Evolutionary conservation across 169 alveolate species (phyloP).

Genomic region (Babesia ovata): DNA sequence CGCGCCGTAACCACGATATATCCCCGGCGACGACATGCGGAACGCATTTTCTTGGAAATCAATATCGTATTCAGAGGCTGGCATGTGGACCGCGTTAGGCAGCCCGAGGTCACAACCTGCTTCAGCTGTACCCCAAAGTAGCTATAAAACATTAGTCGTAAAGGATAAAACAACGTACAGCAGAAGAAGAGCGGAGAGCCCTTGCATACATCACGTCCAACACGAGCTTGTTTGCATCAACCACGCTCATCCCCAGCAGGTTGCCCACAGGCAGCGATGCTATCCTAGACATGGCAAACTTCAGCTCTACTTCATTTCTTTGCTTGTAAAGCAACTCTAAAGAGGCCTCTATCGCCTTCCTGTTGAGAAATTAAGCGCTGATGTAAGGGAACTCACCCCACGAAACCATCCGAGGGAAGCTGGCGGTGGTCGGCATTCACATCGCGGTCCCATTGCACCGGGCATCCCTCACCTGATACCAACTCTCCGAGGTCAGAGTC

Average conservation of each 20-base stretch:
- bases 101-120: conserved; percentile 67
- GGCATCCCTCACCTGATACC: conserved; percentile 63
- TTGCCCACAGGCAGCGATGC: conserved; percentile 70
- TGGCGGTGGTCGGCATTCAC: conserved; percentile 62
- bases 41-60: conserved; percentile 44
- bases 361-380: not conserved
- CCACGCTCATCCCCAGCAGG: conserved; percentile 52
- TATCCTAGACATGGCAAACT: conserved; percentile 69
- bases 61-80: conserved; percentile 74
- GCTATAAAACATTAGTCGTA: conserved; percentile 16
- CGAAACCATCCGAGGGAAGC: conserved; percentile 48
- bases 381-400: conserved; percentile 3
- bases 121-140: conserved; percentile 73
- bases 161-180: conserved; percentile 20
- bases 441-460: conserved; percentile 63
- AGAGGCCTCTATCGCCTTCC: conserved; percentile 65
- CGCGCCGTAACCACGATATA: conserved; percentile 77
- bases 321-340: conserved; percentile 66
- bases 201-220: conserved; percentile 76
- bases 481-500: conserved; percentile 71
- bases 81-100: conserved; percentile 55
- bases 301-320: conserved; percentile 65
- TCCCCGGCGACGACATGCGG: conserved; percentile 62
- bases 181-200: conserved; percentile 39
- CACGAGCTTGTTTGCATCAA: conserved; percentile 66